A percentile compares a stretch with the other conserved stretches of the same genome.
Conservation (phyloP, 495 filamentous ascomycete species). For the Letharia lupina region DNA sequence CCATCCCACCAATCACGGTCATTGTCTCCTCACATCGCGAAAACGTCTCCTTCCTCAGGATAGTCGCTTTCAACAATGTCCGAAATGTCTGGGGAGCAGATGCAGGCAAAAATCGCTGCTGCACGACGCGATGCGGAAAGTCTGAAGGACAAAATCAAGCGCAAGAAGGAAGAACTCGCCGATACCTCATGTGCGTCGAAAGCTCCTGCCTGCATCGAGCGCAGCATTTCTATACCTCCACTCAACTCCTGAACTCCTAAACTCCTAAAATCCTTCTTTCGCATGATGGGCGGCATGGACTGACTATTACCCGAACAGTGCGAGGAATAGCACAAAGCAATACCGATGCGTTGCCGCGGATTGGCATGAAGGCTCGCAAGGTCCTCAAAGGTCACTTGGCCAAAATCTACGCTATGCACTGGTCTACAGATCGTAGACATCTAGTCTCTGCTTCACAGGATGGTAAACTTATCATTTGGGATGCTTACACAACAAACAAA, state of each 20-base stretch:
- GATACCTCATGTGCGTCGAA: conserved; percentile 83
- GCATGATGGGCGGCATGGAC: conserved; percentile 22
- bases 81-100: conserved; percentile 63
- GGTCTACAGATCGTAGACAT: conserved; percentile 97
- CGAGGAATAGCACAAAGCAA: conserved; percentile 82
- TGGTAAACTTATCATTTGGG: conserved; percentile 99
- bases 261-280: conserved; percentile 8
- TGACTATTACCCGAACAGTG: conserved; percentile 46
- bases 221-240: neutral
- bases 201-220: neutral
- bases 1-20: conserved; percentile 6
- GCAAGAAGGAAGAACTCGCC: conserved; percentile 98
- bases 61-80: conserved; percentile 31
- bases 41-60: neutral
- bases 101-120: conserved; percentile 86
- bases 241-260: neutral
- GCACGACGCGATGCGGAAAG: conserved; percentile 96
- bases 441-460: conserved; percentile 97
- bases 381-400: conserved; percentile 95
- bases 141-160: conserved; percentile 97
- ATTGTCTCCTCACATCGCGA: conserved; percentile 2
- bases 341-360: conserved; percentile 81
- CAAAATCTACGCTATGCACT: conserved; percentile 99
- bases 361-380: conserved; percentile 91
- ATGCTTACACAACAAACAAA: conserved; percentile 99